Base-by-base conservation (phyloP, 768 basidiomycete species). In the Naganishia vaughanmartiniae region DNA sequence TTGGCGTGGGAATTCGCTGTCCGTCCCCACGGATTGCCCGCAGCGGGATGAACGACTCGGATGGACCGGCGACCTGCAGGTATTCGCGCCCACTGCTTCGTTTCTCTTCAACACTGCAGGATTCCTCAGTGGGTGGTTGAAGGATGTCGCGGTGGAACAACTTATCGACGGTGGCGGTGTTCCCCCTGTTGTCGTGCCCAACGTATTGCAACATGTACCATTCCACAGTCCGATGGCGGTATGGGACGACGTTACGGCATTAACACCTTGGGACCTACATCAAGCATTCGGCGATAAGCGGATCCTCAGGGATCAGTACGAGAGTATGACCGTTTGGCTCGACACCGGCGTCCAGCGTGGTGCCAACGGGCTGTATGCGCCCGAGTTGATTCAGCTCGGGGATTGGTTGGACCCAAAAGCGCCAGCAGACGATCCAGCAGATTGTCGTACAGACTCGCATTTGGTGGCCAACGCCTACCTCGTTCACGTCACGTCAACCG, bases 51-150 rank as follows among this genome's bases (percentile, higher is more conserved):
- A 80, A 60, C 73, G 79, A 33, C 73, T 80, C 19, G 79, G 79
- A 24, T 80, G 79, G 79, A 80, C 79, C 1, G 79, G 79, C 19
- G 79, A 80, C 63, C 72, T 80, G 19, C 78, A 78, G 57, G 77
- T 77, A 5, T 80, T 79, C 71, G 74, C 77, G 11, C 67, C 72
- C 14, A 79, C 79, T 15, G 77, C 77, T 14, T 73, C 68, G 19
- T 80, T 69, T 70, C 66, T 80, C 3, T 80, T 67, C 69, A 71
- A 80, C 65, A 71, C 75, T 1, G n/a, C 48, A 21, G 70, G 73
- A 2, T 74, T 76, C 55, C 69, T 80, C 17, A 36, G 28, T n/a
- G 70, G 70, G 17, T 80, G 79, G 79, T 65, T 80, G 17, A 56
- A 76, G 56, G 79, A 80, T 54, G 48, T 78, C 2, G 70, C 69